phyloP scores from a whole-genome alignment of 2,329 filamentous ascomycete genomes.

The Pyrenophora graminea region DNA sequence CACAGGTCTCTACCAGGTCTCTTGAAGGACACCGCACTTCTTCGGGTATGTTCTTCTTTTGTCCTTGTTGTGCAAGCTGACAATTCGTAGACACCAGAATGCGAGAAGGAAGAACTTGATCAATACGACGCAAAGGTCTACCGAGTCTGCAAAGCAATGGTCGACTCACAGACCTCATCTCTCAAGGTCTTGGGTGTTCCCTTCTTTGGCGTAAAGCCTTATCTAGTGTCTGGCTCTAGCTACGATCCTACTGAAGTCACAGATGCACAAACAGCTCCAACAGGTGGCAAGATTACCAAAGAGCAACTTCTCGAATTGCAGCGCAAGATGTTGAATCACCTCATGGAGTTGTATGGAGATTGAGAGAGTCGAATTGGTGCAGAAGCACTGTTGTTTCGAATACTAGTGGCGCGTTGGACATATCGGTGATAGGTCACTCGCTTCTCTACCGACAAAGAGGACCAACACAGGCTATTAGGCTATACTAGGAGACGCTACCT shows the following conservation, averaged over 20 bases:
- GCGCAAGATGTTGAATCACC: conserved; percentile 43
- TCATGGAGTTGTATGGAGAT: conserved; percentile 39
- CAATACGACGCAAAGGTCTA: conserved; percentile 67
- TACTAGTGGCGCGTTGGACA: too few species aligned
- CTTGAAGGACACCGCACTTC: conserved; percentile 23
- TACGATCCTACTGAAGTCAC: conserved; percentile 13
- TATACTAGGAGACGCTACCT: too few species aligned
- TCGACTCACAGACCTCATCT: conserved; percentile 59
- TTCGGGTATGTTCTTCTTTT: conserved; percentile 22
- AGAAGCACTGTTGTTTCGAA: too few species aligned
- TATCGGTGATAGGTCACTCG: too few species aligned
- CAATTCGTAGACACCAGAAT: conserved; percentile 48
- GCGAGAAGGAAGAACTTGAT: conserved; percentile 59
- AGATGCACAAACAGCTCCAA: conserved; percentile 1
- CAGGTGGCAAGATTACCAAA: conserved; percentile 30
- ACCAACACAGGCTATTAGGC: too few species aligned
- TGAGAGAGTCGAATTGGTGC: conserved; percentile 2
- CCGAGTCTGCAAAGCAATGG: conserved; percentile 63
- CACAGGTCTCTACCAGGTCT: conserved; percentile 36
- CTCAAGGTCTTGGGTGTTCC: conserved; percentile 57
- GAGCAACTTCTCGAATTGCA: conserved; percentile 37
- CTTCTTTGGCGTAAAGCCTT: conserved; percentile 37
- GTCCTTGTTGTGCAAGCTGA: background rate
- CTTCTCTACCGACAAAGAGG: too few species aligned
- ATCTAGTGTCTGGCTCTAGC: conserved; percentile 30